These are phyloP conservation scores for Erodium trifolium DNA, from an alignment of 441 rosid species.

Conservation along the genomic window DNA sequence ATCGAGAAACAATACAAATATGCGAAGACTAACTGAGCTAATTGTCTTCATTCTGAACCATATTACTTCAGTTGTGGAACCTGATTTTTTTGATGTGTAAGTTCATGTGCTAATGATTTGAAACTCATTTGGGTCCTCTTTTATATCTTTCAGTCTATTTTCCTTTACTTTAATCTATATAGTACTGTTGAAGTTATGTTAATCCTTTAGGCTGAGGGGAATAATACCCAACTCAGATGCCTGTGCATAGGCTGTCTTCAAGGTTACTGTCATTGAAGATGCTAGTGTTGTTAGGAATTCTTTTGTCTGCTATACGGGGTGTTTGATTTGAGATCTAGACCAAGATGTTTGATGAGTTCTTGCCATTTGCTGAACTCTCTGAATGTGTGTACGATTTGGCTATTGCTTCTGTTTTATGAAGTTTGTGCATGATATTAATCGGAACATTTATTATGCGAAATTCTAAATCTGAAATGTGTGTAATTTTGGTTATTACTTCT, in stretches of 20 bases:
- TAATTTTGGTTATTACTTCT: background rate
- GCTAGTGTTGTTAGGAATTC: slow-evolving; percentile 1
- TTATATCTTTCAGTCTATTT: background rate
- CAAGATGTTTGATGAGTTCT: background rate
- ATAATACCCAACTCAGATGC: slow-evolving; percentile 11
- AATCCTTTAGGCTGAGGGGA: slow-evolving; percentile 9
- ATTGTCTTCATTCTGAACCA: slow-evolving; percentile 77
- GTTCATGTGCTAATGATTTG: slow-evolving; percentile 23
- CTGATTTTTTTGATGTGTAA: slow-evolving; percentile 91
- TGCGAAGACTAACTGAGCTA: slow-evolving; percentile 81
- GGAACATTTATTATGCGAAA: background rate
- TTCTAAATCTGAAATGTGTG: background rate
- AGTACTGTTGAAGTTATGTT: background rate
- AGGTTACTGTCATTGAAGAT: background rate
- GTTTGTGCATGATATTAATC: background rate
- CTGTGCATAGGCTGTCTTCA: slow-evolving; percentile 15
- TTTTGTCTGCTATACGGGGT: background rate
- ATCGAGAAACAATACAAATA: slow-evolving; percentile 76
- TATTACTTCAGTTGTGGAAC: slow-evolving; percentile 72
- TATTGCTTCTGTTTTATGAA: background rate
- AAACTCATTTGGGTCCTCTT: slow-evolving; percentile 11
- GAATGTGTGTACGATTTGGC: background rate
- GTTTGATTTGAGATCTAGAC: background rate
- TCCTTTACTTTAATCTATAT: background rate
- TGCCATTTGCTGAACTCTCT: background rate